A percentile compares a stretch with the other conserved stretches of the same genome.
Evolutionary conservation across 2,329 filamentous ascomycete species (phyloP).

Genomic region (Pseudogymnoascus sp.): DNA sequence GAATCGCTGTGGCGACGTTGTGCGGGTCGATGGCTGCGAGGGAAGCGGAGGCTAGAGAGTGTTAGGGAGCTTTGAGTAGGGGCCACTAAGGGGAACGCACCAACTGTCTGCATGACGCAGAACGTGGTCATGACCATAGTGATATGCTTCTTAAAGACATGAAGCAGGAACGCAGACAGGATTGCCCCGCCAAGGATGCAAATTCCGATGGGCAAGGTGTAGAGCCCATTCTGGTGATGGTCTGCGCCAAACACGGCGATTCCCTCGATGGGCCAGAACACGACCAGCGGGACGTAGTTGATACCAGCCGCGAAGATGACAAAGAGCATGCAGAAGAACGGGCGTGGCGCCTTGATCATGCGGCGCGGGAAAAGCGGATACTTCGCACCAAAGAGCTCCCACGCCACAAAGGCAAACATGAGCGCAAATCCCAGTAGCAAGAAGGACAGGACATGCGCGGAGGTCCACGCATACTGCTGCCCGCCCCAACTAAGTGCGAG

Average conservation of each 20-base stretch:
- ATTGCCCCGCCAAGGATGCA: slow-evolving; percentile 53
- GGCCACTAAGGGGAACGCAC: background rate
- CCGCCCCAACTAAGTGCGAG: slow-evolving; percentile 44
- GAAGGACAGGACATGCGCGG: slow-evolving; percentile 26
- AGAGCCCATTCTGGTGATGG: slow-evolving; percentile 53
- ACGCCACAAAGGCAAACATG: slow-evolving; percentile 19
- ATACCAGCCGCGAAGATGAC: slow-evolving; percentile 23
- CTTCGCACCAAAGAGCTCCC: slow-evolving; percentile 17
- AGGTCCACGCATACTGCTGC: slow-evolving; percentile 31
- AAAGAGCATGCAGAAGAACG: slow-evolving; percentile 25
- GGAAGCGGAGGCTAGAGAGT: slow-evolving; percentile 34
- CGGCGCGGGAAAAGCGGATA: slow-evolving; percentile 20
- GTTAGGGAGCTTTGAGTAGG: background rate
- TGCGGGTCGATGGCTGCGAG: slow-evolving; percentile 40
- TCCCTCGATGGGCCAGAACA: slow-evolving; percentile 56
- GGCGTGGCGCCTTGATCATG: slow-evolving; percentile 39
- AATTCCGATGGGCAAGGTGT: slow-evolving; percentile 56
- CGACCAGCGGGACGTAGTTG: slow-evolving; percentile 22
- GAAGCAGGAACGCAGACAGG: slow-evolving; percentile 48
- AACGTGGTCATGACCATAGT: slow-evolving; percentile 48
- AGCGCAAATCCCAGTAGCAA: slow-evolving; percentile 16
- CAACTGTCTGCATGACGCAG: slow-evolving; percentile 45
- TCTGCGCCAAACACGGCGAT: slow-evolving; percentile 59
- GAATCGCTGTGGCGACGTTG: slow-evolving; percentile 48
- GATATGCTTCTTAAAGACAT: slow-evolving; percentile 48